Base-by-base conservation (phyloP, 2,329 filamentous ascomycete species). In the Coniochaeta sp. region DNA sequence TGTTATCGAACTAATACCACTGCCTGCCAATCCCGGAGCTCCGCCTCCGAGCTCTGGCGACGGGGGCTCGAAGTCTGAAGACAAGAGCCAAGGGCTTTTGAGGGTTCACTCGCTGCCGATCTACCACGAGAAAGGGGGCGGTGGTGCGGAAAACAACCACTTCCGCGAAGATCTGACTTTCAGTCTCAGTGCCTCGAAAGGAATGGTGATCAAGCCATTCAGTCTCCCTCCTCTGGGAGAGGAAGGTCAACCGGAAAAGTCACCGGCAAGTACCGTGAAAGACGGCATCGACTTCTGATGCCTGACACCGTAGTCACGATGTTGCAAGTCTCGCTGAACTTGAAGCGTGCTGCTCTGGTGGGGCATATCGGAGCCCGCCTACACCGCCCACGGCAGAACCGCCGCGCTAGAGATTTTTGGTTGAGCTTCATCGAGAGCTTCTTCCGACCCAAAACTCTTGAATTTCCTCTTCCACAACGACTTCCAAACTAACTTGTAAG, bases 151-250 rank as follows among this genome's bases (percentile, higher is more conserved):
- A 62, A 80, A 83, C 43, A 84, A 84, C 61, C 86, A 86, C 63
- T 81, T 88, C 59, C 87, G 90, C 26, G 90, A 96, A 69, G 92
- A 97, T 73, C 83, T 96, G 74, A 92, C 92, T 5, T 99, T 99
- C 72, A 93, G 87, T 62, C 76, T 99, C 58, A 96, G 91, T 72
- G 82, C 91, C 67, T 82, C 84, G 2, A 87, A 84, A 67, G 93
- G 91, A 58, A 86, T 99, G 65, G 83, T 91, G 43, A 91, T 99
- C 64, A 90, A 88, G 67, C 91, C 92, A 0, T 97, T 92, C 73
- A 95, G 89, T 71, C 78, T 99, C 50, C 95, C 95, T 28, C 95
- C 95, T 0, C 79, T 93, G 44, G 90, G 92, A 59, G 91, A 89
- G 1, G 91, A 92, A 65, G 76, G 78, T 31, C 73, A 75, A 16